Percentiles rank a stretch among this genome's conserved stretches.
Evolutionary conservation across 768 basidiomycete genomes (phyloP).

Genomic region (Baorangia bicolor): DNA sequence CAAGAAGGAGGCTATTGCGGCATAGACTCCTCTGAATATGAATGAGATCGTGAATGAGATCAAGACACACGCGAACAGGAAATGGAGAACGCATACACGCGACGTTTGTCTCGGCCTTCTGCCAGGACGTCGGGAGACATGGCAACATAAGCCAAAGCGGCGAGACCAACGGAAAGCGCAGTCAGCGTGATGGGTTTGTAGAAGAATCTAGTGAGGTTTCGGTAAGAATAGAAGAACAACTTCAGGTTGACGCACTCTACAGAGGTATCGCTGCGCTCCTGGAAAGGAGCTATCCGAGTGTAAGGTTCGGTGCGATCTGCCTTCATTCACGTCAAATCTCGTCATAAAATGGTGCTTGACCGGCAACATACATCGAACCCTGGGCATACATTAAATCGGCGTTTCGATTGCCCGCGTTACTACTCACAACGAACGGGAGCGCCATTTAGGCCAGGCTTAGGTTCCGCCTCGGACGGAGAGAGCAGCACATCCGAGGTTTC

Average conservation of each 20-base stretch:
- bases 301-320: conserved; percentile 83
- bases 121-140: conserved; percentile 82
- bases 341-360: conserved; percentile 3
- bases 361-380: conserved; percentile 78
- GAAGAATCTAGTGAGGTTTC: conserved; percentile 63
- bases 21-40: conserved; percentile 66
- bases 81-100: conserved; percentile 54
- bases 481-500: conserved; percentile 63
- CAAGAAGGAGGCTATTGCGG: conserved; percentile 70
- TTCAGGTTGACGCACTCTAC: conserved; percentile 57
- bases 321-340: conserved; percentile 38
- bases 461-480: conserved; percentile 55
- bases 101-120: conserved; percentile 78
- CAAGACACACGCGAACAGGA: background rate
- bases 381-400: conserved; percentile 29
- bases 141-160: conserved; percentile 75
- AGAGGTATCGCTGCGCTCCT: conserved; percentile 79
- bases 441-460: conserved; percentile 72
- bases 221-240: background rate
- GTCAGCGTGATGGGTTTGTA: conserved; percentile 83
- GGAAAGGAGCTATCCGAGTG: conserved; percentile 80
- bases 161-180: conserved; percentile 63
- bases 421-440: conserved; percentile 78
- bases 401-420: background rate
- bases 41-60: conserved; percentile 14